phyloP scores from a whole-genome alignment of 768 basidiomycete species.

The Harrya chromipes region DNA sequence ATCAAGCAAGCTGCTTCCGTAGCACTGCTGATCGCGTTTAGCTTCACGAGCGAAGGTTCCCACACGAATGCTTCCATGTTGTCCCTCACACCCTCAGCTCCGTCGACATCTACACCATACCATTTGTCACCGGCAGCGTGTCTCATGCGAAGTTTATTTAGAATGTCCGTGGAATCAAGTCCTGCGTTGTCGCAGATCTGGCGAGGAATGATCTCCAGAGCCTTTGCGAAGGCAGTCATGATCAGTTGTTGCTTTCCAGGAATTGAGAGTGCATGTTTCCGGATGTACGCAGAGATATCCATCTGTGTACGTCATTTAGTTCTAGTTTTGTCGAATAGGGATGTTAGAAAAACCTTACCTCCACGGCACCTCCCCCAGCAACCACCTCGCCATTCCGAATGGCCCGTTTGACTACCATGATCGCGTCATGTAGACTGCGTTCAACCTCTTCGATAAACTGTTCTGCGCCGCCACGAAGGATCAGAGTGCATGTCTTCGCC shows the following conservation, averaged over 20 bases:
- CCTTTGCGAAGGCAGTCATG: slow-evolving; percentile 93
- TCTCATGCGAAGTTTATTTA: slow-evolving; percentile 97
- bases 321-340: neutral
- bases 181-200: slow-evolving; percentile 99
- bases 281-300: slow-evolving; percentile 94
- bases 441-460: slow-evolving; percentile 99
- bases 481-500: slow-evolving; percentile 92
- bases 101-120: slow-evolving; percentile 95
- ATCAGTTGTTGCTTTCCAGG: slow-evolving; percentile 95
- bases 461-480: slow-evolving; percentile 95
- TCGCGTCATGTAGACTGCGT: slow-evolving; percentile 94
- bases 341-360: slow-evolving; percentile 49
- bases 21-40: slow-evolving; percentile 93
- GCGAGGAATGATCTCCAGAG: slow-evolving; percentile 94
- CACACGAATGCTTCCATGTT: slow-evolving; percentile 99
- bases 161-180: slow-evolving; percentile 92
- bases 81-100: slow-evolving; percentile 81
- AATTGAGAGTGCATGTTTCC: slow-evolving; percentile 87
- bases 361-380: slow-evolving; percentile 95
- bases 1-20: slow-evolving; percentile 96
- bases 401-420: slow-evolving; percentile 99
- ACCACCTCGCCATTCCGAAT: slow-evolving; percentile 95
- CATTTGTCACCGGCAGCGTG: slow-evolving; percentile 87
- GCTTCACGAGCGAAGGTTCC: slow-evolving; percentile 95
- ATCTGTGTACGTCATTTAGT: slow-evolving; percentile 62